These are phyloP conservation scores for Globisporangium paddicum DNA, from an alignment of 352 stramenopile species.

Conservation along the genomic window DNA sequence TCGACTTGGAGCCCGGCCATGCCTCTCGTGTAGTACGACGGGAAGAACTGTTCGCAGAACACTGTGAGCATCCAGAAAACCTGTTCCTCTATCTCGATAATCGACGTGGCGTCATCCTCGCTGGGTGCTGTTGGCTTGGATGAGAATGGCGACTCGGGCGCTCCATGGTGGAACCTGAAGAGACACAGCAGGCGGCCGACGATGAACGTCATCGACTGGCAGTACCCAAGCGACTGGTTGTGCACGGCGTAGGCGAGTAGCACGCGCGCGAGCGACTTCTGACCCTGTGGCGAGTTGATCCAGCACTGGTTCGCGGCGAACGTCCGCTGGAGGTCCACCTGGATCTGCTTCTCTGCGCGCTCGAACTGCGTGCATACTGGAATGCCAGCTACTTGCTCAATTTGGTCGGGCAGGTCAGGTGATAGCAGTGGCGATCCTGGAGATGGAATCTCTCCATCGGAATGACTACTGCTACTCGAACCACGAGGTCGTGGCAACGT, in stretches of 20 bases:
- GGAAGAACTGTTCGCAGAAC: conserved; percentile 57
- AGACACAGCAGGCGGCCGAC: conserved; percentile 69
- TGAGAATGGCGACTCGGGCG: neutral
- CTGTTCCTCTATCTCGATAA: conserved; percentile 28
- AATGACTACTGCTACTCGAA: neutral
- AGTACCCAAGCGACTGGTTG: conserved; percentile 80
- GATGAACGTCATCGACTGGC: conserved; percentile 90
- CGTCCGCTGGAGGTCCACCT: conserved; percentile 62
- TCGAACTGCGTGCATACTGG: conserved; percentile 22
- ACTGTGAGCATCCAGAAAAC: conserved; percentile 58
- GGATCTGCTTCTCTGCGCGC: conserved; percentile 42
- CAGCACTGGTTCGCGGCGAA: conserved; percentile 66
- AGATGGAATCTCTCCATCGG: neutral
- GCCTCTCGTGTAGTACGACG: conserved; percentile 53
- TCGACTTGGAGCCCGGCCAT: conserved; percentile 63
- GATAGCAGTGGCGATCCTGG: conserved; percentile 3
- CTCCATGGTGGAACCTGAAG: conserved; percentile 17
- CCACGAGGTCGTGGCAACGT: neutral
- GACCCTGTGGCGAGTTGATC: conserved; percentile 42
- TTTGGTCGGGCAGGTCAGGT: neutral
- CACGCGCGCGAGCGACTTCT: conserved; percentile 53
- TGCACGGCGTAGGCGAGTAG: conserved; percentile 76
- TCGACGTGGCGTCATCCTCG: neutral
- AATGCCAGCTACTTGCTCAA: neutral
- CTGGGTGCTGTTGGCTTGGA: neutral